Evolutionary conservation across 73 alveolate genomes (phyloP), one percentile per base, ranked within the genome.

Genomic region (Effrenium voratum): DNA sequence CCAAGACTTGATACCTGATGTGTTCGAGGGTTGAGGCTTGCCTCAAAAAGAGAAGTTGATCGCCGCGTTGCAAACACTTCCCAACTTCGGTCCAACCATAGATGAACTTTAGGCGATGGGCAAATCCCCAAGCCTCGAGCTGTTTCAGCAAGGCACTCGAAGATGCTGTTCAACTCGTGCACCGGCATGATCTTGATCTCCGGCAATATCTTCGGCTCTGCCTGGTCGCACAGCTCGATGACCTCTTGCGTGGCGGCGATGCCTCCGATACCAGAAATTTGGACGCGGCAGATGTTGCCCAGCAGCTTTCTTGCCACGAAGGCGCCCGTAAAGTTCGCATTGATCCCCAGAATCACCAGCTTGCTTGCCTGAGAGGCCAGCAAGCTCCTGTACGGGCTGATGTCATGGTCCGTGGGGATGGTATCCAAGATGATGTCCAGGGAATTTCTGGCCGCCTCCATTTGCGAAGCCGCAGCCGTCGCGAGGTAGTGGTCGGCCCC

Each of bases 401-500:
- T 19, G 10, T 10, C 10, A 52, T 52, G 66, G 10, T 19, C 19
- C 66, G 19, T 19, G 66, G 66, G 66, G 19, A 52, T 52, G 28
- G 66, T 52, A 19, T 52, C 66, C 66, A 52, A 52, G 66, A 52
- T 52, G 28, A 52, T 10, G 66, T 52, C 66, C 66, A 52, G 19
- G 66, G 86, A 15, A 15, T 30, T 30, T 4, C 36, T 10, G 30
- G 49, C 57, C 40, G 49, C 55, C 41, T 34, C 40, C 86, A 75
- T 75, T 3, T 75, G 57, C 55, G n/a, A 49, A 19, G 86, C 49
- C 24, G 57, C 19, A 3, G 57, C 38, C n/a, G 57, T 30, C 22
- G 55, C n/a, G 36, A 75, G 16, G 55, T 36, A 75, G 47, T 41
- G 44, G 38, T 75, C 86, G 12, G 86, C 86, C 30, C 86, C 86